These are phyloP conservation scores for Breynia disticha DNA, from an alignment of 441 rosid species.

Conservation along the genomic window DNA sequence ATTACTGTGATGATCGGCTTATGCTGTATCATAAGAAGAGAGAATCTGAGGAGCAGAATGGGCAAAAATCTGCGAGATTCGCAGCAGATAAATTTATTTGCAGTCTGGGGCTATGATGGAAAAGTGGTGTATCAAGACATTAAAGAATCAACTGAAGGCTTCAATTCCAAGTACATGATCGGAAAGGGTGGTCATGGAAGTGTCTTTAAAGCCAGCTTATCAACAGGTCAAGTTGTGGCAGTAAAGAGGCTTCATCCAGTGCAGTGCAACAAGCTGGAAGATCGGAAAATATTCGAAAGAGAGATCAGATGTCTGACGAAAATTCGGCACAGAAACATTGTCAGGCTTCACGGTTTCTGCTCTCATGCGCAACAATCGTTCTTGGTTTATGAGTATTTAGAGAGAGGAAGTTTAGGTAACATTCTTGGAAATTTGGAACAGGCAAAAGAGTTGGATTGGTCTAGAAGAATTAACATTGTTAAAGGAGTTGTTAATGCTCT, in stretches of 20 bases:
- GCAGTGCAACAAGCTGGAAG: background rate
- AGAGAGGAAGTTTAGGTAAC: constrained; percentile 16
- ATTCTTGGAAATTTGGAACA: constrained; percentile 5
- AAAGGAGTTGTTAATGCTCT: constrained; percentile 22
- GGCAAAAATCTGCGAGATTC: background rate
- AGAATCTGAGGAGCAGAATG: background rate
- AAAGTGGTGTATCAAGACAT: constrained; percentile 22
- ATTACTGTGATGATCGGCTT: background rate
- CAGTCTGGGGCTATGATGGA: constrained; percentile 24
- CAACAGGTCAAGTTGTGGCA: constrained; percentile 22
- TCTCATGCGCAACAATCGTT: constrained; percentile 12
- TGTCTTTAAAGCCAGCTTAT: constrained; percentile 29
- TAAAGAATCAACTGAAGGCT: constrained; percentile 20
- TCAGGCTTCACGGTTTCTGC: constrained; percentile 19
- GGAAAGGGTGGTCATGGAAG: constrained; percentile 30
- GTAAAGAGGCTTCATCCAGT: constrained; percentile 24
- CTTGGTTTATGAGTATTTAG: constrained; percentile 21
- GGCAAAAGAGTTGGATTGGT: constrained; percentile 18
- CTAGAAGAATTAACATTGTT: constrained; percentile 10
- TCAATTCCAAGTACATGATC: constrained; percentile 23
- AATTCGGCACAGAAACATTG: constrained; percentile 23
- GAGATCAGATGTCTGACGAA: constrained; percentile 21
- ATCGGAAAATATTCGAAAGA: constrained; percentile 11
- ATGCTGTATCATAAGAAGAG: background rate
- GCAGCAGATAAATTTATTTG: constrained; percentile 9